Conservation (phyloP, 208 protist genomes). For the Acanthamoeba sp. region DNA sequence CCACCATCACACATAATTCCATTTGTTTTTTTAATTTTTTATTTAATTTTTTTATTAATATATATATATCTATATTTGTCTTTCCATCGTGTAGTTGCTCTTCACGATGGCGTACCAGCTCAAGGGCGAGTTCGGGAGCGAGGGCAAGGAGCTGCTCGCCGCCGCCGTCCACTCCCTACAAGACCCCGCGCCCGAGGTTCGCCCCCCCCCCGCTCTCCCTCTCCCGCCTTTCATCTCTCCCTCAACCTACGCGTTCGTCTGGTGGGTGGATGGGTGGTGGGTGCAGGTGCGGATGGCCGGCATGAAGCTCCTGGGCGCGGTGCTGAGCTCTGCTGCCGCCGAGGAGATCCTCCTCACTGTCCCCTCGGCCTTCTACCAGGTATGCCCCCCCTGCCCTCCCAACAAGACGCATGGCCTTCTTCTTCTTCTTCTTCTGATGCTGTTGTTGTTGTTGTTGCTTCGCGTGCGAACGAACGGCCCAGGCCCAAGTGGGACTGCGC, state of each 20-base stretch:
- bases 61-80: no score
- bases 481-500: neutral
- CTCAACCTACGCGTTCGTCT: no score
- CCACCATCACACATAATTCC: no score
- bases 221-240: neutral
- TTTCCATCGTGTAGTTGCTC: neutral
- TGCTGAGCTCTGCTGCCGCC: neutral
- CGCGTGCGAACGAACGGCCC: no score
- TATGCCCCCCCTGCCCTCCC: neutral
- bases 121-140: neutral
- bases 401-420: neutral
- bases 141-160: constrained; percentile 1
- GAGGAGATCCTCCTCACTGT: neutral
- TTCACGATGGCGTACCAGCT: constrained; percentile 40
- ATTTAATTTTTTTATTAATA: no score
- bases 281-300: constrained; percentile 28
- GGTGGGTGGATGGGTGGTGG: no score
- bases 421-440: no score
- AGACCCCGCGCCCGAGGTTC: constrained; percentile 5
- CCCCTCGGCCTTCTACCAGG: neutral
- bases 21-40: no score
- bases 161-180: neutral
- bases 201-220: neutral
- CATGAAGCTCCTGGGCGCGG: constrained; percentile 33
- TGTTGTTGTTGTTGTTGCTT: no score